A percentile compares a stretch with the other conserved stretches of the same genome.
phyloP scores from a whole-genome alignment of 768 basidiomycete species.

The Chiua virens region DNA sequence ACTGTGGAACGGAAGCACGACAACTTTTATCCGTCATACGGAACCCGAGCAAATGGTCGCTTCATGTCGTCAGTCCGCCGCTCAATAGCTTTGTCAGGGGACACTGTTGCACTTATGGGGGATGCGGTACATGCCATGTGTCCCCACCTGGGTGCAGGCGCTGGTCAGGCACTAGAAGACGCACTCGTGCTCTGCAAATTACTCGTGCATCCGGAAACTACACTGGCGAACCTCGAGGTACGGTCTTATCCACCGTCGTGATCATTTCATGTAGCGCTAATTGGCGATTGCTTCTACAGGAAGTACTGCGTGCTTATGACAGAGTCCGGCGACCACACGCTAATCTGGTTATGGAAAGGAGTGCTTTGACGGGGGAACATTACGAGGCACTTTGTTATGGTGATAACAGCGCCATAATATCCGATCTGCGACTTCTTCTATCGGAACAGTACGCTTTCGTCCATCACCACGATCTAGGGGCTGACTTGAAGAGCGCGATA shows the following conservation, averaged over 20 bases:
- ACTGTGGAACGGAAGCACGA: slow-evolving; percentile 47
- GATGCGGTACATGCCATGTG: slow-evolving; percentile 63
- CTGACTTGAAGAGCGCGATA: slow-evolving; percentile 38
- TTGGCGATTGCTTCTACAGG: slow-evolving; percentile 27
- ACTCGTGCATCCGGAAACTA: slow-evolving; percentile 43
- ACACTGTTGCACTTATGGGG: slow-evolving; percentile 50
- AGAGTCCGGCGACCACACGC: slow-evolving; percentile 45
- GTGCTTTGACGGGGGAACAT: slow-evolving; percentile 41
- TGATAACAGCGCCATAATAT: slow-evolving; percentile 25
- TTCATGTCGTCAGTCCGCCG: slow-evolving; percentile 49
- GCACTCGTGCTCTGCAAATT: slow-evolving; percentile 46
- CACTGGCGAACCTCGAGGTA: slow-evolving; percentile 41
- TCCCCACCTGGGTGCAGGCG: slow-evolving; percentile 59
- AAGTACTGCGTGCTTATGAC: slow-evolving; percentile 48
- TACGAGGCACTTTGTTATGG: slow-evolving; percentile 35
- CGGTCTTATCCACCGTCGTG: slow-evolving; percentile 6
- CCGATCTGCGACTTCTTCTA: slow-evolving; percentile 36
- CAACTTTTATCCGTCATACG: slow-evolving; percentile 43
- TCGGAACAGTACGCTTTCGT: slow-evolving; percentile 46
- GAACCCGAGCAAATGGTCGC: slow-evolving; percentile 50
- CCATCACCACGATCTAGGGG: slow-evolving; percentile 47
- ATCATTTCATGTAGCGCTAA: not conserved
- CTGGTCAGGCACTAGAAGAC: slow-evolving; percentile 62
- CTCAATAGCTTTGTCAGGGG: slow-evolving; percentile 44
- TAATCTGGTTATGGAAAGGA: slow-evolving; percentile 47